Conservation (phyloP, 768 basidiomycete species). For the Amanita fuliginea region DNA sequence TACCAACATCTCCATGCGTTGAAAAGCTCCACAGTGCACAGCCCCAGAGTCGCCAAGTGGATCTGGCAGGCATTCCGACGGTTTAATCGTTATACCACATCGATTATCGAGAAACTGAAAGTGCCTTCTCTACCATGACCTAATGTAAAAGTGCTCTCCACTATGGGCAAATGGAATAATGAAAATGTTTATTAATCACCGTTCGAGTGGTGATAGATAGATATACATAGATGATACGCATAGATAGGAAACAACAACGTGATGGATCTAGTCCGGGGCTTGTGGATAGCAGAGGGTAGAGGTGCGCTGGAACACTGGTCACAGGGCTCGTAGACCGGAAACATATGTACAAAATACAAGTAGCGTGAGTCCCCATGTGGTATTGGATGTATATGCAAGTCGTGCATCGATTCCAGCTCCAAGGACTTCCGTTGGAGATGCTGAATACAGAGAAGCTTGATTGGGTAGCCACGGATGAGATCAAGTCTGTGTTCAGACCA, state of each 20-base stretch:
- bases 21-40: too few relatives aligned
- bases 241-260: not conserved
- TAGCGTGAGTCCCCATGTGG: not conserved
- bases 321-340: not conserved
- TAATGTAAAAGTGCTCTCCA: too few relatives aligned
- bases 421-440: not conserved
- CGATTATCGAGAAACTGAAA: too few relatives aligned
- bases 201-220: not conserved
- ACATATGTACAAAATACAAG: not conserved
- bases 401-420: conserved; percentile 1
- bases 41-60: too few relatives aligned
- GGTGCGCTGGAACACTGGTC: not conserved
- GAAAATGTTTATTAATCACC: not conserved
- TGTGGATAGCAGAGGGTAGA: not conserved
- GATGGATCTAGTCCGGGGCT: not conserved
- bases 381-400: not conserved
- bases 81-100: too few relatives aligned
- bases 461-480: not conserved
- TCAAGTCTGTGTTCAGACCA: too few relatives aligned
- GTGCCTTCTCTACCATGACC: too few relatives aligned
- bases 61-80: too few relatives aligned
- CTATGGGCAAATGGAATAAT: too few relatives aligned
- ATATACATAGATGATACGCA: not conserved
- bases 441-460: not conserved
- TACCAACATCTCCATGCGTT: too few relatives aligned